These are phyloP conservation scores for Solanum pennellii DNA, from an alignment of 257 asterid genomes.

Conservation along the genomic window DNA sequence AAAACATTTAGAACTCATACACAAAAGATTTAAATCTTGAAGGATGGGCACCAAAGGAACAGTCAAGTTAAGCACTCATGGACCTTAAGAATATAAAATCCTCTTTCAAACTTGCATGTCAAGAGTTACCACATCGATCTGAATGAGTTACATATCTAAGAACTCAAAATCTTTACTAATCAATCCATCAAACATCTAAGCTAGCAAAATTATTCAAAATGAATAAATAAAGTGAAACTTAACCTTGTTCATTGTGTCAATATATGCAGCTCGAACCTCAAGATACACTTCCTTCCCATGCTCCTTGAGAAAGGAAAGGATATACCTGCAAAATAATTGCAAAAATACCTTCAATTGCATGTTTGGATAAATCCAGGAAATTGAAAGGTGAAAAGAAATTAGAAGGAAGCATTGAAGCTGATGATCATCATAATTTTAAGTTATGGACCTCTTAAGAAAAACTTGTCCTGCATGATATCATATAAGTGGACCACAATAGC, in stretches of 20 bases:
- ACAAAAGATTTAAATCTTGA: neutral
- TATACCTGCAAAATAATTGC: conserved; percentile 42
- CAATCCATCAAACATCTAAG: neutral
- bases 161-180: neutral
- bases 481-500: neutral
- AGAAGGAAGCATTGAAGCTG: neutral
- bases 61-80: neutral
- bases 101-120: neutral
- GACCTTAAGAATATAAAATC: neutral
- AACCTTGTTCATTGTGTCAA: conserved; percentile 99
- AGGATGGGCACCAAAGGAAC: conserved; percentile 7
- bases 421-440: neutral
- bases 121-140: neutral
- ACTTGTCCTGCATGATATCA: neutral
- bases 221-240: neutral
- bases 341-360: conserved; percentile 2
- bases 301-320: conserved; percentile 78
- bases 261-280: conserved; percentile 92
- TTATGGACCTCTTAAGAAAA: neutral
- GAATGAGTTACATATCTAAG: neutral
- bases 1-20: neutral
- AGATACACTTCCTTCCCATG: conserved; percentile 83
- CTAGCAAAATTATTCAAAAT: neutral
- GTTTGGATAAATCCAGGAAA: neutral
- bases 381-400: neutral